Evolutionary conservation across 495 filamentous ascomycete species (phyloP).

Genomic region (Penicillium daleae): DNA sequence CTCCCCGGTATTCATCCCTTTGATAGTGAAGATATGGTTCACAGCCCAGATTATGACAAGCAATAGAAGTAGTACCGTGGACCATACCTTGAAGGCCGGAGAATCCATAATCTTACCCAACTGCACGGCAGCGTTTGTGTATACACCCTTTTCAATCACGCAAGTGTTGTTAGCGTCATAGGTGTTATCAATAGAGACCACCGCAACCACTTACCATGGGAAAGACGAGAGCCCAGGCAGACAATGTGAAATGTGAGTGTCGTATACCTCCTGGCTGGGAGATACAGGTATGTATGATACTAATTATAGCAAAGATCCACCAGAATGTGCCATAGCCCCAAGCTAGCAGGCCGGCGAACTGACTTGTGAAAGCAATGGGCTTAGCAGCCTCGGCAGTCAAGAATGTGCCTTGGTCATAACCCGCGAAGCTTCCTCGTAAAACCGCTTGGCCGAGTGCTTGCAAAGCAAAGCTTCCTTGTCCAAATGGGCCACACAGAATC

Average conservation of each 20-base stretch:
- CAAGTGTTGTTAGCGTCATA: background rate
- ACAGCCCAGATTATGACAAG: slow-evolving; percentile 17
- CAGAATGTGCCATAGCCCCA: slow-evolving; percentile 42
- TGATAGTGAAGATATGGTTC: background rate
- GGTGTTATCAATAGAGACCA: background rate
- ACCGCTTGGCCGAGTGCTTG: slow-evolving; percentile 32
- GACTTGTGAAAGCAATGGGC: slow-evolving; percentile 23
- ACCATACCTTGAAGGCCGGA: slow-evolving; percentile 34
- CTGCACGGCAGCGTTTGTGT: slow-evolving; percentile 36
- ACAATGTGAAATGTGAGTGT: slow-evolving; percentile 26
- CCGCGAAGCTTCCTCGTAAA: slow-evolving; percentile 26
- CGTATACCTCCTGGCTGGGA: slow-evolving; percentile 27
- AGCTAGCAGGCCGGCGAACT: slow-evolving; percentile 29
- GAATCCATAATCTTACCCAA: slow-evolving; percentile 37
- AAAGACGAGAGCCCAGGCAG: slow-evolving; percentile 37
- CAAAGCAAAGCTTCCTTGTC: slow-evolving; percentile 38
- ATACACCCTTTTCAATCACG: slow-evolving; percentile 30
- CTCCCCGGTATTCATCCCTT: background rate
- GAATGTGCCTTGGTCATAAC: slow-evolving; percentile 31
- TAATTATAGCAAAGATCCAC: slow-evolving; percentile 38
- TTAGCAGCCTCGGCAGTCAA: slow-evolving; percentile 29
- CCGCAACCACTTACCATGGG: slow-evolving; percentile 27
- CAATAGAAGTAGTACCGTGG: slow-evolving; percentile 31
- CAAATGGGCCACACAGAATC: slow-evolving; percentile 43
- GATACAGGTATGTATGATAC: slow-evolving; percentile 35